Conservation (phyloP, 2,329 filamentous ascomycete species). For the Pyrenochaeta sp. region DNA sequence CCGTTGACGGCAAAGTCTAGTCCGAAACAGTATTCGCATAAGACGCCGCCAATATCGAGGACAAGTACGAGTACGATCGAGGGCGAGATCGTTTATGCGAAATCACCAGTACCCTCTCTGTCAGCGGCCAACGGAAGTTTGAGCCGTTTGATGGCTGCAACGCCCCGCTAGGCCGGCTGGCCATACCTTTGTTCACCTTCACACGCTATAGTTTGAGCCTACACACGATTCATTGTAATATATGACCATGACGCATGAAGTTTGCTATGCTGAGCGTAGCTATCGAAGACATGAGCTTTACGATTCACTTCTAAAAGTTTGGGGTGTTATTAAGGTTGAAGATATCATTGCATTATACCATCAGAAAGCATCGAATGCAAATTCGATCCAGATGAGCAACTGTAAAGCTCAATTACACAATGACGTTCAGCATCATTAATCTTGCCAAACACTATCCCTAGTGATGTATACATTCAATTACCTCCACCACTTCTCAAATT, state of each 20-base stretch:
- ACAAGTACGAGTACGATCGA: constrained; percentile 47
- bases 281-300: neutral
- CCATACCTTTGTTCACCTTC: neutral
- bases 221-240: neutral
- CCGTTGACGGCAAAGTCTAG: constrained; percentile 49
- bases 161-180: constrained; percentile 11
- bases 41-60: constrained; percentile 41
- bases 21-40: constrained; percentile 45
- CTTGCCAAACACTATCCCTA: neutral
- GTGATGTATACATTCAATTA: neutral
- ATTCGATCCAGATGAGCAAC: neutral
- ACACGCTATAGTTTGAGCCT: neutral
- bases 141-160: constrained; percentile 45
- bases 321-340: no score
- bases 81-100: constrained; percentile 50
- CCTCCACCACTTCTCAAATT: neutral
- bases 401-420: neutral
- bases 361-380: neutral
- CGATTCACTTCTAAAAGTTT: neutral
- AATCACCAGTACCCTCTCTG: constrained; percentile 42
- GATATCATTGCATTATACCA: neutral
- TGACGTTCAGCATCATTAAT: neutral
- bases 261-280: constrained; percentile 1
- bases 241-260: neutral
- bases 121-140: constrained; percentile 49